These are phyloP conservation scores for Pyronema domesticum DNA, from an alignment of 495 filamentous ascomycete genomes.

Conservation along the genomic window DNA sequence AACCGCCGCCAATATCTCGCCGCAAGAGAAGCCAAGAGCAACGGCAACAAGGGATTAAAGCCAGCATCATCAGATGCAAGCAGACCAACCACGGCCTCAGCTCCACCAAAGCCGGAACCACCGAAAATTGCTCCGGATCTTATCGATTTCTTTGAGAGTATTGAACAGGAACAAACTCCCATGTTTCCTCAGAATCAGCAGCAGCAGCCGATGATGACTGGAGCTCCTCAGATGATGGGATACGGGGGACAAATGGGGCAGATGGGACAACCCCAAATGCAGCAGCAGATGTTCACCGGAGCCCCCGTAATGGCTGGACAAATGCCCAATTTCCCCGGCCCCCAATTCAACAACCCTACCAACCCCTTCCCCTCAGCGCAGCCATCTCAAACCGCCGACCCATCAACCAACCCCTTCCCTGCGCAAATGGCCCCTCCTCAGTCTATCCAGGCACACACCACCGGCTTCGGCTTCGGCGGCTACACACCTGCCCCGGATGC, in stretches of 20 bases:
- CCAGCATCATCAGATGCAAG: slow-evolving; percentile 12
- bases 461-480: slow-evolving; percentile 72
- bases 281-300: slow-evolving; percentile 30
- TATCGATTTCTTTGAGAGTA: slow-evolving; percentile 97
- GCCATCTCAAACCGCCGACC: background rate
- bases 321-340: slow-evolving; percentile 31
- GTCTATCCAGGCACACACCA: slow-evolving; percentile 44
- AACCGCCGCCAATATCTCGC: slow-evolving; percentile 81
- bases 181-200: slow-evolving; percentile 38
- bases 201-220: slow-evolving; percentile 22
- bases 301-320: slow-evolving; percentile 20
- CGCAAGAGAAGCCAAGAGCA: slow-evolving; percentile 64
- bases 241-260: slow-evolving; percentile 25
- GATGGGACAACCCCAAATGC: slow-evolving; percentile 23
- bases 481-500: slow-evolving; percentile 48
- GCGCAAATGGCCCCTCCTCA: slow-evolving; percentile 20
- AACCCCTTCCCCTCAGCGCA: background rate
- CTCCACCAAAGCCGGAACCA: slow-evolving; percentile 19
- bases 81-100: slow-evolving; percentile 16
- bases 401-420: background rate
- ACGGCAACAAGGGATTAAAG: slow-evolving; percentile 29
- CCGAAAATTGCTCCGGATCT: slow-evolving; percentile 42
- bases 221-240: slow-evolving; percentile 3
- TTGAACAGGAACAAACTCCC: slow-evolving; percentile 75
- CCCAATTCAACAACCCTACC: slow-evolving; percentile 24